phyloP scores from a whole-genome alignment of 208 protist species.

The Porcisia deanei region DNA sequence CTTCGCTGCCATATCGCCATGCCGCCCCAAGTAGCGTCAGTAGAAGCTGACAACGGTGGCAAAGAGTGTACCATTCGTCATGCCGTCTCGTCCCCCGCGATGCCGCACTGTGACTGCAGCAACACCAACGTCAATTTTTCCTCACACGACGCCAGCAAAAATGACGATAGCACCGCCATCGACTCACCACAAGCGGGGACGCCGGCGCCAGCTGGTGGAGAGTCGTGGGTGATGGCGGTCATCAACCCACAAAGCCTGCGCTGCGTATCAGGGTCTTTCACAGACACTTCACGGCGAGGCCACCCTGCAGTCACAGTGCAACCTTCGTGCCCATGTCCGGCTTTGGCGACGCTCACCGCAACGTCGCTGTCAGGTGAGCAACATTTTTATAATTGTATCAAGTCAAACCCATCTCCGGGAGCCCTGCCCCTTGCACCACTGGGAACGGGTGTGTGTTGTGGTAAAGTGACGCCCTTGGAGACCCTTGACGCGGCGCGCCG shows the following conservation, averaged over 20 bases:
- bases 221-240: neutral
- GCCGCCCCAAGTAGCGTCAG: neutral
- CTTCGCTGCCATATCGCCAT: conserved; percentile 18
- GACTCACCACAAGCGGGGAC: neutral
- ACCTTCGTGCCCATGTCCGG: neutral
- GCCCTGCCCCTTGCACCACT: neutral
- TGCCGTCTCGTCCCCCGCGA: neutral
- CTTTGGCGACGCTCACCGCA: neutral
- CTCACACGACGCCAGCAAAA: neutral
- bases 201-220: neutral
- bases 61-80: neutral
- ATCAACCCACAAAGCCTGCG: conserved; percentile 5
- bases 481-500: neutral
- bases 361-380: neutral
- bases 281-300: neutral
- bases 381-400: neutral
- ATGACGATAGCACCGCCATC: neutral
- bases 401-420: neutral
- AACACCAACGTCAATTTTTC: neutral
- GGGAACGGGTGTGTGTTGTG: too few relatives aligned
- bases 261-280: neutral
- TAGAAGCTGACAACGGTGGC: neutral
- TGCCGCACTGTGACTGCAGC: neutral
- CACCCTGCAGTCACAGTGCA: neutral
- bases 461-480: neutral